Evolutionary conservation across 2,329 filamentous ascomycete genomes (phyloP).

Genomic region (Dothiorella sarmentorum): DNA sequence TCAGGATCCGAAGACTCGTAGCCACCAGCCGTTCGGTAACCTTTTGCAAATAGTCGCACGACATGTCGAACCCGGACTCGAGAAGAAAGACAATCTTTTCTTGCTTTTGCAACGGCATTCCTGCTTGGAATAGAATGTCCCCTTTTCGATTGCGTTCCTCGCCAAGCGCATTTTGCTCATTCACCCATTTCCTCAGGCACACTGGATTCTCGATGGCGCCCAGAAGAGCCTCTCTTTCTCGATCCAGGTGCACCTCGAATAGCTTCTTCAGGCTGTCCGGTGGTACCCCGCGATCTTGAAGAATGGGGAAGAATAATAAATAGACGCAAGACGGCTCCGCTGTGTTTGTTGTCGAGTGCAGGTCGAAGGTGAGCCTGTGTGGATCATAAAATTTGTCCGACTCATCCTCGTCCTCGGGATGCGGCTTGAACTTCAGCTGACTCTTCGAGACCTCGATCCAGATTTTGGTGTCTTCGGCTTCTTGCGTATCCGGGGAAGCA

Average conservation of each 20-base stretch:
- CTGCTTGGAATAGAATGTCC: conserved; percentile 25
- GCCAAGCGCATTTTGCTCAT: conserved; percentile 24
- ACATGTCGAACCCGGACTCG: conserved; percentile 55
- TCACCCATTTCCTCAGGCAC: conserved; percentile 54
- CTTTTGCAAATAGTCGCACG: conserved; percentile 49
- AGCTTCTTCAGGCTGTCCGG: conserved; percentile 46
- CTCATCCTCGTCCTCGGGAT: conserved; percentile 28
- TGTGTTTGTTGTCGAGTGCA: conserved; percentile 49
- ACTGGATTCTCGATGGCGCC: conserved; percentile 50
- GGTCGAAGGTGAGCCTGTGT: conserved; percentile 62
- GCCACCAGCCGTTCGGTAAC: conserved; percentile 48
- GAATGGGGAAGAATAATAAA: conserved; percentile 64
- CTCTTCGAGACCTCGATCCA: conserved; percentile 66
- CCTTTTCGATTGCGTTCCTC: conserved; percentile 31
- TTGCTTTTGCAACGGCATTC: conserved; percentile 24
- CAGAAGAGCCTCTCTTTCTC: conserved; percentile 53
- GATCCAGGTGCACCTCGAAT: conserved; percentile 49
- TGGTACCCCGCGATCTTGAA: conserved; percentile 58
- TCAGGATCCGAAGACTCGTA: conserved; percentile 52
- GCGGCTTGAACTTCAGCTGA: conserved; percentile 63
- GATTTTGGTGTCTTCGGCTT: conserved; percentile 39
- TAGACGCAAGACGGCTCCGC: conserved; percentile 59
- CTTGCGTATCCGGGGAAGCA: conserved; percentile 42
- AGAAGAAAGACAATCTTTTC: conserved; percentile 33
- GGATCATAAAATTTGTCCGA: conserved; percentile 43